Evolutionary conservation across 345 rosid genomes (phyloP).

Genomic region (Dovyalis caffra): DNA sequence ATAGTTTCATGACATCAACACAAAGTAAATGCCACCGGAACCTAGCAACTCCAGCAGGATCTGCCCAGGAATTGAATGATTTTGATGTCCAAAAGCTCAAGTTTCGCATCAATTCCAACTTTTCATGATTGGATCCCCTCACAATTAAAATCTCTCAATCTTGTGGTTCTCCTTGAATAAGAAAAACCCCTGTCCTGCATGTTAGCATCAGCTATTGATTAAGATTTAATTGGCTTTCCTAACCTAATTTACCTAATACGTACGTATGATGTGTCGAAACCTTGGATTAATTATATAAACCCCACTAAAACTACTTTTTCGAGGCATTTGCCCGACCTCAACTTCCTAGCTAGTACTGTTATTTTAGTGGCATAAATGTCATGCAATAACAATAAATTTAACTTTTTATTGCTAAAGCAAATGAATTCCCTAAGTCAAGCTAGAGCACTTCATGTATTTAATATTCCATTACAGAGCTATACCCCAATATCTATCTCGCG

Average conservation of each 20-base stretch:
- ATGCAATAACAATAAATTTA: background rate
- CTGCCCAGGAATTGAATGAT: background rate
- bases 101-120: slow-evolving; percentile 8
- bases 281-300: slow-evolving; percentile 8
- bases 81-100: background rate
- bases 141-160: background rate
- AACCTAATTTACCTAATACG: no score
- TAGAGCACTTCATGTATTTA: background rate
- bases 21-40: background rate
- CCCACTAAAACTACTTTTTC: background rate
- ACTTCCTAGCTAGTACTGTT: background rate
- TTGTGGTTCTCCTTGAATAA: slow-evolving; percentile 12
- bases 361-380: background rate
- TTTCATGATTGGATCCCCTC: slow-evolving; percentile 7
- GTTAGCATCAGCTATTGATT: background rate
- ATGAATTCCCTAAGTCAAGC: slow-evolving; percentile 3
- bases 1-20: background rate
- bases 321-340: background rate
- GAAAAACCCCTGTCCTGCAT: background rate
- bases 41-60: background rate
- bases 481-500: no score
- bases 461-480: no score
- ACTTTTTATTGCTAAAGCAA: background rate
- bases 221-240: background rate
- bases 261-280: slow-evolving; percentile 4